phyloP scores from a whole-genome alignment of 805 yeast species.

The Candida sakaeoensis region DNA sequence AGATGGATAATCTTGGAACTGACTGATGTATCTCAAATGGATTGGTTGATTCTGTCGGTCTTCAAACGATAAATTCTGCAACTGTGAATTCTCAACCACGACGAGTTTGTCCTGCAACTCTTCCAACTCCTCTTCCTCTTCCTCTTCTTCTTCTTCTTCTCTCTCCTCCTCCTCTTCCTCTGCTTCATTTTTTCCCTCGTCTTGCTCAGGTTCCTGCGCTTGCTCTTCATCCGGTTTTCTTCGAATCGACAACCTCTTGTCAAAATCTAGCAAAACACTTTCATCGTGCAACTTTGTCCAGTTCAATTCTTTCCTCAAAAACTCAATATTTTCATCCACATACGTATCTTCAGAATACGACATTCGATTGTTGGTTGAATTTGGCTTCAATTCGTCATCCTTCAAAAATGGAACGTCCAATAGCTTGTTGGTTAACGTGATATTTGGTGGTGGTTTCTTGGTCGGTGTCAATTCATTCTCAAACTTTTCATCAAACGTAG shows the following conservation, averaged over 20 bases:
- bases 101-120: conserved; percentile 10
- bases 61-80: conserved; percentile 18
- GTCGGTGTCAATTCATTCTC: conserved; percentile 8
- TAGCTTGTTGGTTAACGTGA: background rate
- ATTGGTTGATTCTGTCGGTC: conserved; percentile 27
- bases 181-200: too few species aligned
- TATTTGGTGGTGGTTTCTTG: background rate
- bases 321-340: conserved; percentile 29
- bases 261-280: background rate
- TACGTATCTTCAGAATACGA: conserved; percentile 20
- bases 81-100: conserved; percentile 23
- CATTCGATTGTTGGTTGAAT: conserved; percentile 32
- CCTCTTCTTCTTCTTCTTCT: background rate
- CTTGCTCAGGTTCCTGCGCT: background rate
- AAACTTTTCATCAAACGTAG: conserved; percentile 23
- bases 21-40: conserved; percentile 32
- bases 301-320: conserved; percentile 14
- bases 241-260: background rate
- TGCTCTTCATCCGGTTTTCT: background rate
- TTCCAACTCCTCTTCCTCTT: conserved; percentile 15
- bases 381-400: conserved; percentile 41
- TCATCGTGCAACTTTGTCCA: conserved; percentile 4
- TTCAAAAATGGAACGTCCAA: conserved; percentile 26
- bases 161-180: background rate
- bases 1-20: conserved; percentile 30